Conservation (phyloP, 106 monocot genomes). For the Platanthera guangdongensis region DNA sequence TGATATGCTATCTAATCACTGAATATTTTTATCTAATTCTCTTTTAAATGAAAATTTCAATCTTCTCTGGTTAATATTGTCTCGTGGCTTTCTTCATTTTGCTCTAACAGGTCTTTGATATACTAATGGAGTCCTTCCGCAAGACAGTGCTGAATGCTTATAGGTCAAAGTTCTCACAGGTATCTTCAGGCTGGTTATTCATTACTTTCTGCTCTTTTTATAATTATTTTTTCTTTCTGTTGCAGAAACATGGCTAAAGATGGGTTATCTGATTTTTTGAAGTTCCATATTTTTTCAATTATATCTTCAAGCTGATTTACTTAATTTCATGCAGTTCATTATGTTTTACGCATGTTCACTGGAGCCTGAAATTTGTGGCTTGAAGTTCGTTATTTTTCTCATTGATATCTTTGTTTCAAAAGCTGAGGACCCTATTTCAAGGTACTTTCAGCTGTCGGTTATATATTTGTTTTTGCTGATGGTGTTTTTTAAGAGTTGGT, state of each 20-base stretch:
- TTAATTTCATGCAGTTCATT: conserved; percentile 55
- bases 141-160: conserved; percentile 72
- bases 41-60: background rate
- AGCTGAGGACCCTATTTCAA: conserved; percentile 44
- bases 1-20: background rate
- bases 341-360: conserved; percentile 96
- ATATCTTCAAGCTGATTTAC: background rate
- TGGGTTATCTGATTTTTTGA: background rate
- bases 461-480: background rate
- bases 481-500: background rate
- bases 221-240: background rate
- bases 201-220: background rate
- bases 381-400: conserved; percentile 51
- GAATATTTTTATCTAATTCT: background rate
- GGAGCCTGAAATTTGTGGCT: conserved; percentile 73
- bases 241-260: background rate
- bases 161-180: conserved; percentile 93
- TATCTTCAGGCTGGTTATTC: conserved; percentile 11
- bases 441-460: conserved; percentile 30
- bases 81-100: background rate
- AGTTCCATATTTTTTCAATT: background rate
- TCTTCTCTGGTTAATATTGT: background rate
- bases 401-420: conserved; percentile 61
- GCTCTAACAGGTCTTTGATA: conserved; percentile 52
- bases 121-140: conserved; percentile 52